Evolutionary conservation across 371 early-diverging fungal species (phyloP), one percentile per base, ranked within the genome.

Genomic region (Fennellomyces sp.): DNA sequence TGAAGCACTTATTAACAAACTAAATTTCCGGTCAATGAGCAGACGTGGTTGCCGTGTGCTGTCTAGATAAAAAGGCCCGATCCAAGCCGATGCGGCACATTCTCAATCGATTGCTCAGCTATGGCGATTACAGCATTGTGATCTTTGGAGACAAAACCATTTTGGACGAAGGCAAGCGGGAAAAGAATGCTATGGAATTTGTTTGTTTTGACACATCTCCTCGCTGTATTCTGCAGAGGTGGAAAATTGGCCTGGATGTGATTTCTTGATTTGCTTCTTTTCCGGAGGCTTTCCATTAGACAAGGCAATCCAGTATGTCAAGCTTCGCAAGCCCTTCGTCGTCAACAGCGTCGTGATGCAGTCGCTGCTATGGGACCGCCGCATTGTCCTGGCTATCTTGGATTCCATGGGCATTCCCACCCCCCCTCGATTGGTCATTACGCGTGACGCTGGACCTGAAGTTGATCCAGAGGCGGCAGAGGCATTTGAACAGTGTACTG

Each of bases 1-100:
- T 25, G 19, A 12, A 23, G 25, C 19, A 23, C n/a, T 7, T n/a
- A 41, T 41, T n/a, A 15, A 5, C 5, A 49, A 25, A 21, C 19
- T 49, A 27, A 29, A 49, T 31, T 7, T 1, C n/a, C 51, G 21
- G 6, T 50, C 31, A 6, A 15, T 15, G 10, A 17, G 26, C 77
- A 89, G 89, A 82, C 63, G 82, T 88, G 36, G 85, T 97, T 29
- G 97, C 96, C 5, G 87, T 97, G 11, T 95, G 96, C 65, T 95
- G 96, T 2, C 90, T 95, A 91, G 96, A 96, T 70, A 90, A 83
- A 60, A 97, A 97, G 80, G 94, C 97, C 12, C 86, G 95, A 38
- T 95, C 96, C 19, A 96, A 95, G 64, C 97, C 97, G 17, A 98
- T 98, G 99, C 83, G 94, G 33, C 93, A 94, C 72, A 95, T 98